Base-by-base conservation (phyloP, 148 eudicot species). In the Spergularia marina region DNA sequence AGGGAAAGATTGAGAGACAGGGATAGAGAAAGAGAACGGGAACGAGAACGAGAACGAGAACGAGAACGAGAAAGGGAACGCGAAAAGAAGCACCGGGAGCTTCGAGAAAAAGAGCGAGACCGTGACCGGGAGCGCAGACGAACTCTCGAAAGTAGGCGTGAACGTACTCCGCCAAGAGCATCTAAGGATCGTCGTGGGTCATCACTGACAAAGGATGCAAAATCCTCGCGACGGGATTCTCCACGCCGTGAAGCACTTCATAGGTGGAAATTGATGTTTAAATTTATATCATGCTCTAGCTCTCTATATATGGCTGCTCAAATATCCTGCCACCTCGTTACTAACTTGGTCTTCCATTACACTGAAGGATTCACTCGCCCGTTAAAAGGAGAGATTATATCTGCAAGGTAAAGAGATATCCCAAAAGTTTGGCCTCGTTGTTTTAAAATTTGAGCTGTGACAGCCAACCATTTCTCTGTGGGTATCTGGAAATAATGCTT, bases 341-440 rank as follows among this genome's bases (percentile, higher is more conserved):
- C 98, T 94, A 92, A 94, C 95, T 72, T 83, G 84, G 82, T 94
- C 88, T 83, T 92, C 91, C 91, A 74, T 87, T 87, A 90, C 93
- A 79, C 91, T 94, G 97, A 94, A 94, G 98, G 98, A 92, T 83
- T 71, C 98, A 79, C 78, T 95, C 98, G 82, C 98, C 97, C 73
- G 92, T 89, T 82, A 92, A 88, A 89, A 89, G 94, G 85, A 95
- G 96, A 82, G 98, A 95, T 70, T 95, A 95, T 92, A 77, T 76
- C 79, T 95, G 98, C 98, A 95, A 95, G 98, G 98, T 95, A 95
- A 87, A 87, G 80, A 77, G 76, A 76, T 80, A 79, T 71, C 74
- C 74, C 74, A 80, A 85, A 81, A 85, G 88, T 84, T 78, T 82
- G 71, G 81, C 79, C 60, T 52, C 81, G 79, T 63, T 75, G 66